Base-by-base conservation (phyloP, 1,284 basidiomycete genomes). In the Apiotrichum gracile region DNA sequence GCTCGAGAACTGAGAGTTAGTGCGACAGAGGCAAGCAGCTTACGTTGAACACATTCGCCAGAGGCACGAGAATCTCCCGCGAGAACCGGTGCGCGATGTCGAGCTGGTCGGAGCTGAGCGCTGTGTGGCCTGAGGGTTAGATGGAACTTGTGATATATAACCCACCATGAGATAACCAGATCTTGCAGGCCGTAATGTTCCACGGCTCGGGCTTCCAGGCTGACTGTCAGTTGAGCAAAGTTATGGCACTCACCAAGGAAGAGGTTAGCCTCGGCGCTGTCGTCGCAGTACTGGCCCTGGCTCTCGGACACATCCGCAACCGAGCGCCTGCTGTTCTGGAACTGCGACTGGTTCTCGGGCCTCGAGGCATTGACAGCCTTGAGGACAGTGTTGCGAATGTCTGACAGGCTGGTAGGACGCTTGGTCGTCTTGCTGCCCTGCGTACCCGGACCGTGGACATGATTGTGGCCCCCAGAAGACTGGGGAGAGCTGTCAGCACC, bases 201-300 rank as follows among this genome's bases (percentile, higher is more conserved):
- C 39, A 39, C 31, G 46, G 35, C 4, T 57, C 61, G 4, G 55
- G 59, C 47, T 61, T 52, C 17, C 58, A 38, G 14, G 55, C 46
- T 26, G 29, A n/a, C 16, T 31, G 43, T 45, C 21, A 34, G 43
- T 29, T 5, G 4, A 8, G 12, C 12, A 21, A 34, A 22, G 9
- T n/a, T 3, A 38, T 1, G 10, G 3, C 16, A 34, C 43, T 24
- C 31, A 45, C 43, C 44, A 45, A 85, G 75, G 27, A 80, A 70
- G 46, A 91, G 73, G 69, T 88, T 81, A 2, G 82, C 83, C 46
- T 81, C 79, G 2, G 87, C 88, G 47, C 83, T 84, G 9, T 85
- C 76, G 72, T 92, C 90, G 61, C 90, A 92, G 67, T 91, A 92
- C 4, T 86, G 83, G 57, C 87, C 85, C 61, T 89, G 80, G 51